Evolutionary conservation across 2,329 filamentous ascomycete species (phyloP).

Genomic region (Hymenoscyphus fraxineus): DNA sequence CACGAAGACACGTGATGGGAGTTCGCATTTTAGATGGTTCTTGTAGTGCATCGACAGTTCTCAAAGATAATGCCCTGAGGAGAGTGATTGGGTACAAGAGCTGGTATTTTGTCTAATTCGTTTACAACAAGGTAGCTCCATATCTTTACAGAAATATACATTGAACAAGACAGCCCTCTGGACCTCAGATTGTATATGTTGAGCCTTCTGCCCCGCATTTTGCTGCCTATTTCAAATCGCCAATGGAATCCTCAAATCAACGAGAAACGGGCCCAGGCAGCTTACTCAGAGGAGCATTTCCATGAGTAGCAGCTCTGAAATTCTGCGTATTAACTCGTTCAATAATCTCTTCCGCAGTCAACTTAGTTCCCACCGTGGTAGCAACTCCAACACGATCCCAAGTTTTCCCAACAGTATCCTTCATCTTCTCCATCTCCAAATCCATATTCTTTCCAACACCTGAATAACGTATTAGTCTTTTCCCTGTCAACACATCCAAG

Average conservation of each 20-base stretch:
- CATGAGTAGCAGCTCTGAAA: conserved; percentile 35
- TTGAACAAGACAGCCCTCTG: conserved; percentile 1
- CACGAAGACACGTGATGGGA: conserved; percentile 25
- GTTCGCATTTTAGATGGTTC: too few species aligned
- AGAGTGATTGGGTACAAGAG: not conserved
- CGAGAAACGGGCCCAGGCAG: not conserved
- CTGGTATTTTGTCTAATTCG: not conserved
- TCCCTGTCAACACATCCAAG: not conserved
- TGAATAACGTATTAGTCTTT: conserved; percentile 31
- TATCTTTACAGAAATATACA: conserved; percentile 14
- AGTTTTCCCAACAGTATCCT: conserved; percentile 44
- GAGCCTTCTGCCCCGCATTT: not conserved
- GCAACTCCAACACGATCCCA: conserved; percentile 55
- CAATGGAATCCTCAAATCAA: not conserved
- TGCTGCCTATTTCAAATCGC: not conserved
- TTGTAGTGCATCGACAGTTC: not conserved
- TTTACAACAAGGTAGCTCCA: conserved; percentile 6
- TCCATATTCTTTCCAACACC: conserved; percentile 52
- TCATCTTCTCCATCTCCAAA: conserved; percentile 42
- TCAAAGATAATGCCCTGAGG: not conserved
- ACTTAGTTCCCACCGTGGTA: conserved; percentile 30
- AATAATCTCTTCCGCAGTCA: conserved; percentile 53
- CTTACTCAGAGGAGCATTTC: conserved; percentile 29
- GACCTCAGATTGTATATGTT: conserved; percentile 2
- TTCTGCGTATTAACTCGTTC: conserved; percentile 53